Evolutionary conservation across 345 rosid genomes (phyloP).

Genomic region (Linum lewisii): DNA sequence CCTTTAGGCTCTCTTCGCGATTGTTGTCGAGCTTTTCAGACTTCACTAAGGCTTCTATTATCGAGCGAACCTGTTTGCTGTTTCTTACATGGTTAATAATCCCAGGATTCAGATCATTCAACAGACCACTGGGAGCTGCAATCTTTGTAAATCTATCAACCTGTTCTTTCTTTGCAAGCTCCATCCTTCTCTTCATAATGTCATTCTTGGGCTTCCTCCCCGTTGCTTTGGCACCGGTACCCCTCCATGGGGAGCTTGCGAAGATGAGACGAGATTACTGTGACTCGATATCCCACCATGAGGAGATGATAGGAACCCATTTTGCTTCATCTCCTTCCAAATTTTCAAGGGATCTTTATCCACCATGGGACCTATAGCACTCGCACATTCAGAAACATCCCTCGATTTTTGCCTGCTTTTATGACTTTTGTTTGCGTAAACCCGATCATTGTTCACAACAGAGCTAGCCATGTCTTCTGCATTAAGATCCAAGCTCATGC

Average conservation of each 20-base stretch:
- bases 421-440: constrained; percentile 26
- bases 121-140: constrained; percentile 85
- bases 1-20: constrained; percentile 20
- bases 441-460: constrained; percentile 23
- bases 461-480: constrained; percentile 47
- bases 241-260: constrained; percentile 28
- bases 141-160: constrained; percentile 71
- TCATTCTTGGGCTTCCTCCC: constrained; percentile 51
- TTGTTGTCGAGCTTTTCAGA: constrained; percentile 34
- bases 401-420: constrained; percentile 15
- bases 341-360: constrained; percentile 53
- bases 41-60: constrained; percentile 69
- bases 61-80: constrained; percentile 80
- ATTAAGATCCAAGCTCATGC: constrained; percentile 42
- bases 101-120: constrained; percentile 82
- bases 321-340: constrained; percentile 88
- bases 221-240: constrained; percentile 60
- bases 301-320: constrained; percentile 69
- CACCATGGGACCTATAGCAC: constrained; percentile 40
- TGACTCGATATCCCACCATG: constrained; percentile 50
- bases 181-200: constrained; percentile 48
- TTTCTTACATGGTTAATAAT: constrained; percentile 86
- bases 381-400: constrained; percentile 65
- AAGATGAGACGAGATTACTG: constrained; percentile 20
- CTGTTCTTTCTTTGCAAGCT: constrained; percentile 64